Conservation (phyloP, 1,284 basidiomycete species). For the Moniliella sp. region DNA sequence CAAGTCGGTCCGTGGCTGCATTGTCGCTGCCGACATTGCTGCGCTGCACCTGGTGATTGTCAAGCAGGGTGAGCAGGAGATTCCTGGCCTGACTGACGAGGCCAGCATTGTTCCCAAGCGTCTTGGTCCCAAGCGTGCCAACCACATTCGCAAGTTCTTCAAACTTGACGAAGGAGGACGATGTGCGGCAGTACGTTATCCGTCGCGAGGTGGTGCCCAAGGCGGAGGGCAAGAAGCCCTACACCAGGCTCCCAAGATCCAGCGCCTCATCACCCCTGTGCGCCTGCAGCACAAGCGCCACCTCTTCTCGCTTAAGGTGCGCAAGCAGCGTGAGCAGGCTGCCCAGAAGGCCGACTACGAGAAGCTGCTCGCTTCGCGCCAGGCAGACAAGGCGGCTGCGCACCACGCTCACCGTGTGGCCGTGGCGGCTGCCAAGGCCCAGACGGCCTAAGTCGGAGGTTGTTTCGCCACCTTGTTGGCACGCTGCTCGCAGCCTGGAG, state of each 20-base stretch:
- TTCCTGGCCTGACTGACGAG: slow-evolving; percentile 71
- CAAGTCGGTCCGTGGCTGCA: slow-evolving; percentile 95
- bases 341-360: slow-evolving; percentile 68
- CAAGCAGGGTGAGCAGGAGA: slow-evolving; percentile 82
- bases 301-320: slow-evolving; percentile 67
- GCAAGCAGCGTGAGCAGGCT: slow-evolving; percentile 71
- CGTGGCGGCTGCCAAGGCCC: too few species aligned
- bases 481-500: too few species aligned
- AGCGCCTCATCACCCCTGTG: slow-evolving; percentile 56
- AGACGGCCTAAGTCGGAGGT: too few species aligned
- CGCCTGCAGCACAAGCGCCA: slow-evolving; percentile 92
- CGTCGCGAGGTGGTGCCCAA: slow-evolving; percentile 71
- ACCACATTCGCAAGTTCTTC: slow-evolving; percentile 79
- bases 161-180: slow-evolving; percentile 92
- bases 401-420: too few species aligned
- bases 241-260: slow-evolving; percentile 73
- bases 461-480: too few species aligned
- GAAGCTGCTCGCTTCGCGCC: slow-evolving; percentile 62
- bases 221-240: slow-evolving; percentile 79
- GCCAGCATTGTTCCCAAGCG: slow-evolving; percentile 68
- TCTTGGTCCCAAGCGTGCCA: slow-evolving; percentile 56
- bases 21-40: slow-evolving; percentile 77
- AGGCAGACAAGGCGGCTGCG: slow-evolving; percentile 85
- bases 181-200: slow-evolving; percentile 77
- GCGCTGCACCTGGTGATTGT: slow-evolving; percentile 83